Evolutionary conservation across 768 basidiomycete genomes (phyloP), one percentile per base, ranked within the genome.

Genomic region (Filobasidium wieringae): DNA sequence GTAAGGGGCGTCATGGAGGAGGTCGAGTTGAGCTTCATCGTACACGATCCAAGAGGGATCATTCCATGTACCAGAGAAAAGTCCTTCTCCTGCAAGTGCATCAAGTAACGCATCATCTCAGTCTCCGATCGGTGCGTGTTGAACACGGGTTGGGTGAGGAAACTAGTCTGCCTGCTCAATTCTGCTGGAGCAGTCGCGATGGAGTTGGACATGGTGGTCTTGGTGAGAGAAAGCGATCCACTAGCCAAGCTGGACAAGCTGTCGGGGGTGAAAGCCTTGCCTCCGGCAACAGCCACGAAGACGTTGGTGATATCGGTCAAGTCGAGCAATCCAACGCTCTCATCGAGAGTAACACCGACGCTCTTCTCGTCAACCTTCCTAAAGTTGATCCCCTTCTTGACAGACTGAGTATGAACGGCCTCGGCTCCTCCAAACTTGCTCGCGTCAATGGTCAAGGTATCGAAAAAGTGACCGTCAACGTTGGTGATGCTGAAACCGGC

Each of bases 81-180:
- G 70, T 99, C 95, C 77, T 97, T 97, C 34, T 84, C 84, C 60
- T 91, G 87, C 50, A 99, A 81, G 65, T 90, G 86, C 76, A 88
- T 82, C 68, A 97, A 88, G 75, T 96, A 95, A 34, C 95, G 89
- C 32, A 99, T 78, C 87, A 99, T 91, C 76, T 96, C 91, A 0
- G 95, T 99, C 78, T 99, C 95, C 4, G 91, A 93, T 72, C 97
- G 93, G 68, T 96, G 86, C 55, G 85, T 83, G 78, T 96, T 97
- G 78, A 93, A 99, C 36, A 95, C 88, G 0, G 87, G 81, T 71
- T 99, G 88, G 0, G 82, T 80, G 11, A 99, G 79, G 75, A 83
- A 87, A 39, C 80, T 75, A 2, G 86, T 85, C 1, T 69, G 67
- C 45, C 76, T 63, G 7, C 67, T 63, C 45, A 74, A 65, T 78